Base-by-base conservation (phyloP, 1,139 yeast genomes). In the Lodderomyces metapsilosis region DNA sequence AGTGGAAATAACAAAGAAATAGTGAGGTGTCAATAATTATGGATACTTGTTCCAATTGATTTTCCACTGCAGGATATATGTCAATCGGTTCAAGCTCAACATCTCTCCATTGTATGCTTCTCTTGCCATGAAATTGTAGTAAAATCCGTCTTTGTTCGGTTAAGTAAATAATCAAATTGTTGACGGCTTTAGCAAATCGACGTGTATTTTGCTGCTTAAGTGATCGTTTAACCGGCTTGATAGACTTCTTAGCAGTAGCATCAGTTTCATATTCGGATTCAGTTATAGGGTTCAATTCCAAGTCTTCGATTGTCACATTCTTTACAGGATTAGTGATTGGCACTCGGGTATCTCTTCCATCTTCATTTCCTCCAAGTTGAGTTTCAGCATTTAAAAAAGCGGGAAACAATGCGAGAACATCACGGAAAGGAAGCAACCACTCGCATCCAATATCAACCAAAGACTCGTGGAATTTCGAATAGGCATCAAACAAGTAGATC, bases 21-120 rank as follows among this genome's bases (percentile, higher is more conserved):
- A 92, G 68, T 0, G 89, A 74, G 0, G 96, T 87, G 54, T 92
- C 98, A 4, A 92, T 78, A 2, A 82, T 62, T 10, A 61, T 61
- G 1, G 85, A 77, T 34, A 65, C 59, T 5, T 62, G 56, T 5
- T 51, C 50, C 27, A 68, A 32, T 15, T 43, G 39, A 22, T 42
- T 36, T 13, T 41, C 45, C 43, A 35, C 48, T 43, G 47, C 34
- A 2, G 64, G 64, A 41, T 71, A 68, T 34, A 77, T 62, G 37
- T 78, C 73, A 15, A 54, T 56, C 0, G 72, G 66, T 0, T 68
- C 62, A 2, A 78, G 59, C 15, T 65, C 61, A 8, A 71, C 58
- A 1, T 73, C 74, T 41, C 73, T 74, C 80, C 80, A 77, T 20
- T 55, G 55, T 34, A 74, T 62, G 2, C 57, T 55, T 0, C 67